These are phyloP conservation scores for Clarireedia homoeocarpa DNA, from an alignment of 2,329 filamentous ascomycete genomes.

Conservation along the genomic window DNA sequence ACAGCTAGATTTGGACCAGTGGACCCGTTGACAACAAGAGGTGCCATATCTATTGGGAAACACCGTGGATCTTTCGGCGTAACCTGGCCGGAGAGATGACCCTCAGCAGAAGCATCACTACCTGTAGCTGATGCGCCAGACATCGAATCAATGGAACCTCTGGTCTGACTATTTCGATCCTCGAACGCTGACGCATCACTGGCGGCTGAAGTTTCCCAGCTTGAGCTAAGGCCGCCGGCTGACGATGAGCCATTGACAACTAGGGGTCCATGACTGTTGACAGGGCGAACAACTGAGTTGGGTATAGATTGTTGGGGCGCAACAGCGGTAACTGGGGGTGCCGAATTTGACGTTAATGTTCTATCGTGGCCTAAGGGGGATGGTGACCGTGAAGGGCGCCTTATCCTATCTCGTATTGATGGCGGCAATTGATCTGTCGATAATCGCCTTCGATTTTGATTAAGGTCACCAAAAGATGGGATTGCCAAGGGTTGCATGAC, in stretches of 20 bases:
- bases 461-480: conserved; percentile 28
- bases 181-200: conserved; percentile 22
- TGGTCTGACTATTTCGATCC: conserved; percentile 16
- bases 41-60: conserved; percentile 13
- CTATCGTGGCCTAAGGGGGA: conserved; percentile 30
- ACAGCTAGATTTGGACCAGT: background rate
- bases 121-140: conserved; percentile 21
- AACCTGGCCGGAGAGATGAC: conserved; percentile 19
- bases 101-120: conserved; percentile 20
- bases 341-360: conserved; percentile 23
- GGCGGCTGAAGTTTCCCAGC: conserved; percentile 10
- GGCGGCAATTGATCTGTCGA: conserved; percentile 30
- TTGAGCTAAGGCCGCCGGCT: background rate
- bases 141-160: conserved; percentile 23
- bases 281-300: conserved; percentile 21
- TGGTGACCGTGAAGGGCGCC: conserved; percentile 27
- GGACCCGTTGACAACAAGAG: conserved; percentile 25
- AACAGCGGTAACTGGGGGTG: conserved; percentile 15
- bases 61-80: conserved; percentile 21
- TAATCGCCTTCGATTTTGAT: conserved; percentile 20
- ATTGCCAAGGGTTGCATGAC: conserved; percentile 19
- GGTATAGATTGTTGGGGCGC: conserved; percentile 22
- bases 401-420: conserved; percentile 27
- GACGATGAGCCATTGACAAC: conserved; percentile 27
- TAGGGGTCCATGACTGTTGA: conserved; percentile 24